Base-by-base conservation (phyloP, 768 basidiomycete species). In the Tephrocybe sp. region DNA sequence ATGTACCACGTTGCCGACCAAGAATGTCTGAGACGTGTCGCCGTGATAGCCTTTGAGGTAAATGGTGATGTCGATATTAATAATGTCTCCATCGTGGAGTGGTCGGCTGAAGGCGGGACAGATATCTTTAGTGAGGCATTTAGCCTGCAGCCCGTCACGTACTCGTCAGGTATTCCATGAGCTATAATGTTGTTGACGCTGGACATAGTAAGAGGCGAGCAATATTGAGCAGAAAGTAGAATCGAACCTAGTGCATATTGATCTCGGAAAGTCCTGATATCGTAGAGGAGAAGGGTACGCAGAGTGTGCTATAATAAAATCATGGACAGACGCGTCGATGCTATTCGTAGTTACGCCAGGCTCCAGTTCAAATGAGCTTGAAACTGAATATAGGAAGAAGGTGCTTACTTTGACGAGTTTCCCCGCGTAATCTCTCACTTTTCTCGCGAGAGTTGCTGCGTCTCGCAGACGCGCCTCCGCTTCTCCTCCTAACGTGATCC, bases 121-220 rank as follows among this genome's bases (percentile, higher is more conserved):
- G n/a, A n/a, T n/a, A n/a, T 7, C 6, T n/a, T 15, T 16, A 11
- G 13, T 47, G 11, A n/a, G 19, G 27, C 19, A 28, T 6, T 22
- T 9, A 31, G 11, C 5, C 31, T 15, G 19, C 15, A 35, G 19
- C 15, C 80, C 56, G 27, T 16, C 32, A 38, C 40, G 7, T 55
- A 93, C 92, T 89, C 80, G 70, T 96, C 92, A 24, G 94, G 94
- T 49, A 97, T 93, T 1, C 93, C 94, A 62, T 97, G 92, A 9
- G 78, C 79, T 39, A 93, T 76, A 27, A 96, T 70, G 56, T 96
- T 96, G 61, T 97, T 97, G 47, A 95, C 74, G 54, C 92, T 93
- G 21, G 79, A 51, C 77, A 51, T 73, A 75, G 75, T 52, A 72
- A 58, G 73, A 75, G 28, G 76, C 77, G 25, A 18, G 62, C 53